Base-by-base conservation (phyloP, 305 asterid genomes). In the Euphrasia arctica region DNA sequence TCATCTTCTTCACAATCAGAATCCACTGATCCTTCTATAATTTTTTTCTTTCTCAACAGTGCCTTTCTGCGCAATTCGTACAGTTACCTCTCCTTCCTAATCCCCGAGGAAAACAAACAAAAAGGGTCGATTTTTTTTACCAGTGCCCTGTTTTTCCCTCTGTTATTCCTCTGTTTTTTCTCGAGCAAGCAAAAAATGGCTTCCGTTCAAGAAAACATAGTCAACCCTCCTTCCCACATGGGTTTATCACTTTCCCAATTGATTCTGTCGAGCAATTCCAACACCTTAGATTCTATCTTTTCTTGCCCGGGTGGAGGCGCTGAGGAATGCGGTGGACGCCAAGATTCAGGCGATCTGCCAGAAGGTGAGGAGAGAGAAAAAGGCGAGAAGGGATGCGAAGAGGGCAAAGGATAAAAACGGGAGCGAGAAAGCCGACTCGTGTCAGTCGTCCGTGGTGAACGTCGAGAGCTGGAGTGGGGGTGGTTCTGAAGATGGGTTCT, bases 271-370 rank as follows among this genome's bases (percentile, higher is more conserved):
- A 82, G 81, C 27, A 75, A 83, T 62, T 76, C 88, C 7, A 91
- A 75, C 79, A 88, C 96, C 8, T 54, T 88, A 65, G 97, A 91
- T 57, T 83, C 96, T 5, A 76, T 91, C 22, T 85, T 91, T 74
- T 79, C 89, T 56, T 74, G 71, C 80, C 1, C 66, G 70, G 62
- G 45, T 86, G 59, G 70, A 70, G 3, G 79, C 85, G 13, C 25
- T 91, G 70, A 82, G 68, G 86, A 78, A 66, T 11, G 87, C 92
- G 2, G 98, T 91, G 65, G 96, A 91, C 62, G 81, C 87, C 1
- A 91, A 91, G 76, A 83, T 91, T 58, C 82, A 78, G 73, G 78
- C 96, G 4, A 85, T 89, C 11, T 77, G 86, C 64, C 84, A 78
- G 71, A 89, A 80, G 84, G 85, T 80, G 62, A 89, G 65, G 66